Evolutionary conservation across 2,329 filamentous ascomycete genomes (phyloP), one percentile per base, ranked within the genome.

Genomic region (Venturia asperata): DNA sequence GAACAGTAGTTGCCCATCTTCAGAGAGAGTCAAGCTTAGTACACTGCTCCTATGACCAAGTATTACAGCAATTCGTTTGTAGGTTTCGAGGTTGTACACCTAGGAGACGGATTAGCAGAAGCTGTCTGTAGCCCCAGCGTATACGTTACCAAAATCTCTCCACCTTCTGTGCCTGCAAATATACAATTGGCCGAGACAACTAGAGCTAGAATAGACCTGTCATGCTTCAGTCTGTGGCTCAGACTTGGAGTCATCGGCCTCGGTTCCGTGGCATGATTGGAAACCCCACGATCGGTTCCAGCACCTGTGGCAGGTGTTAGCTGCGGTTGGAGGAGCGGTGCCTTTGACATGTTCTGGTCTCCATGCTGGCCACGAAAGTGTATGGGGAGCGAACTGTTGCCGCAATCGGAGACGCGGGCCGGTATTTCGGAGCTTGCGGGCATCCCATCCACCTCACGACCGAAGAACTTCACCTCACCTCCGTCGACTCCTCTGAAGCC

Each of bases 11-110:
- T 81, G 81, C 68, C 85, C 81, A 74, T 95, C 87, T 63, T 86
- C 82, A 10, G 90, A 92, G 34, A 99, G 81, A 73, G 87, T 89
- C 3, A 99, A 82, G 66, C 88, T 91, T 61, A 99, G 85, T 27
- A 99, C 90, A 72, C 91, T 96, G 65, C 94, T 90, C 73, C 91
- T 89, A 78, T 99, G 94, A 5, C 91, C 94, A 74, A 94, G 89
- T 24, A 97, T 86, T 37, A 87, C 87, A 52, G 85, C 82, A 37
- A 90, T 84, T 62, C 89, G 86, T 75, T 95, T 88, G 74, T 92
- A 99, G 9, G 91, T 96, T 69, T 88, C 87, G 56, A 99, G 83
- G 3, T 89, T 92, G 89, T 92, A 99, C 56, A 92, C 82, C 81
- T 83, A 67, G 21, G 24, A 30, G 10, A 24, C 13, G 6, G 39